Evolutionary conservation across 768 basidiomycete genomes (phyloP).

Genomic region (Termitomyces sp.): DNA sequence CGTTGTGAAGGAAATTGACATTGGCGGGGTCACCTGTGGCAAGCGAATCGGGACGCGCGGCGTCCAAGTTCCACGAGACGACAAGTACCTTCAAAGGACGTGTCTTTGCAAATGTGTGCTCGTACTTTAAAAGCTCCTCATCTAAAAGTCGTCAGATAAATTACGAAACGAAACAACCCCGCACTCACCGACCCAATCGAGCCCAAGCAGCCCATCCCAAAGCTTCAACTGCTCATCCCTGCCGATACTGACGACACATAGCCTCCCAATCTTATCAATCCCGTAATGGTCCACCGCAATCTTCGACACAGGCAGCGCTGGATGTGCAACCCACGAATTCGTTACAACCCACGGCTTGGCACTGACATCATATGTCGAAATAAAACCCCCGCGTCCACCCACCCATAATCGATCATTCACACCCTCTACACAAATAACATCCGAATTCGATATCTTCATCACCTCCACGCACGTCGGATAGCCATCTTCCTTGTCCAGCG

Average conservation of each 20-base stretch:
- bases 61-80: conserved; percentile 91
- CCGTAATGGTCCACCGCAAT: conserved; percentile 70
- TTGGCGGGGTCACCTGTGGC: conserved; percentile 59
- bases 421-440: conserved; percentile 79
- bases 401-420: conserved; percentile 85
- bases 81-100: conserved; percentile 72
- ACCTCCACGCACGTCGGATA: conserved; percentile 66
- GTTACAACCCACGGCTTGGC: conserved; percentile 78
- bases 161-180: not conserved
- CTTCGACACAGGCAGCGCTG: conserved; percentile 53
- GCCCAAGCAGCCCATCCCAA: conserved; percentile 87
- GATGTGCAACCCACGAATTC: conserved; percentile 85
- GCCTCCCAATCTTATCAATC: conserved; percentile 57
- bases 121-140: conserved; percentile 66
- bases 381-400: conserved; percentile 76
- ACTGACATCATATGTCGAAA: conserved; percentile 74
- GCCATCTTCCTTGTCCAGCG: conserved; percentile 43
- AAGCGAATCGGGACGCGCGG: conserved; percentile 75
- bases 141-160: conserved; percentile 36
- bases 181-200: conserved; percentile 81
- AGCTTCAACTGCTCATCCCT: conserved; percentile 66
- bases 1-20: conserved; percentile 72
- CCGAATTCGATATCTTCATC: conserved; percentile 73
- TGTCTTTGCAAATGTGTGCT: conserved; percentile 74
- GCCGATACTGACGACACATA: conserved; percentile 73